A percentile compares a stretch with the other conserved stretches of the same genome.
These are phyloP conservation scores for Puccinia polysora DNA, from an alignment of 1,284 basidiomycete genomes.

Conservation along the genomic window DNA sequence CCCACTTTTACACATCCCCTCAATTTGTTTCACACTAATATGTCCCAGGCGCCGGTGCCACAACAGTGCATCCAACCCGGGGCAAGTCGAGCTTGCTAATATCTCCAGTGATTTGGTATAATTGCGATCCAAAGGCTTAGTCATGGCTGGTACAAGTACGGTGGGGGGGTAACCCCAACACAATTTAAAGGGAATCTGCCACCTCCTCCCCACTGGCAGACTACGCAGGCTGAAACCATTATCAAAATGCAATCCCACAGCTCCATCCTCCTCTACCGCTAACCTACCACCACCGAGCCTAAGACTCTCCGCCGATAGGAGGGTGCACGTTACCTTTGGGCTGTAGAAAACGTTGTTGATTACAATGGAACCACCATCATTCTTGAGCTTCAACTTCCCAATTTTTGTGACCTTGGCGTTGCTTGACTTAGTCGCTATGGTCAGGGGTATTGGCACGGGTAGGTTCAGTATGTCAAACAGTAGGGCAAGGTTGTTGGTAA, in stretches of 20 bases:
- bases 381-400: slow-evolving; percentile 13
- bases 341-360: slow-evolving; percentile 24
- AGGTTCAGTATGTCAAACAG: background rate
- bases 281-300: background rate
- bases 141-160: too few species aligned
- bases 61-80: background rate
- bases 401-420: background rate
- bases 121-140: too few species aligned
- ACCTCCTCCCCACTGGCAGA: background rate
- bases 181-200: slow-evolving; percentile 10
- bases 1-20: background rate
- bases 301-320: background rate
- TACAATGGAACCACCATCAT: background rate
- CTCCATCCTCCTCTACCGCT: background rate
- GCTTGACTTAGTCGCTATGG: background rate
- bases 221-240: background rate
- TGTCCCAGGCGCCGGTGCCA: slow-evolving; percentile 4
- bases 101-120: too few species aligned
- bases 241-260: background rate
- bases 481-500: background rate
- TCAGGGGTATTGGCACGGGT: background rate
- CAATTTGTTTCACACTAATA: slow-evolving; percentile 1
- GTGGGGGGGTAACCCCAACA: too few species aligned
- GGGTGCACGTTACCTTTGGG: background rate
- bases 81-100: too few species aligned